phyloP scores from a whole-genome alignment of 2,329 filamentous ascomycete genomes.

The Sclerotinia trifoliorum region DNA sequence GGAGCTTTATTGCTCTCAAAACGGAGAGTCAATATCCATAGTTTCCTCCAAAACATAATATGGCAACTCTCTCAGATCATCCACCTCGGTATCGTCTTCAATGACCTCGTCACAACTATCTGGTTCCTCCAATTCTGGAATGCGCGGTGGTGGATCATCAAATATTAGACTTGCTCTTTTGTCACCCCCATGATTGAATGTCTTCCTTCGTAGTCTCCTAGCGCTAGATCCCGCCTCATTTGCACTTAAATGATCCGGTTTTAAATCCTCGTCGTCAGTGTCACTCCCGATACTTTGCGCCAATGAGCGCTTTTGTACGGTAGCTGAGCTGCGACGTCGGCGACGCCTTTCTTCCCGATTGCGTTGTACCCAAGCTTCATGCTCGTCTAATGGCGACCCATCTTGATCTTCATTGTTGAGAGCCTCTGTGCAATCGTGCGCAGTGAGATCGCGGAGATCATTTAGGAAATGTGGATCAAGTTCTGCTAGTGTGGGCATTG shows the following conservation, averaged over 20 bases:
- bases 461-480: constrained; percentile 30
- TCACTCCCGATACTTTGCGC: constrained; percentile 40
- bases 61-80: constrained; percentile 32
- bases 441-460: constrained; percentile 30
- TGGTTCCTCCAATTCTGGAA: constrained; percentile 40
- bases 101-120: constrained; percentile 39
- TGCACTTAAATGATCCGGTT: constrained; percentile 35
- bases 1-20: constrained; percentile 16
- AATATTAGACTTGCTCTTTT: constrained; percentile 39
- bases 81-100: constrained; percentile 31
- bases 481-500: constrained; percentile 26
- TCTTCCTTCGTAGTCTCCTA: constrained; percentile 38
- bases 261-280: constrained; percentile 40
- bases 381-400: constrained; percentile 28
- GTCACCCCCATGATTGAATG: constrained; percentile 24
- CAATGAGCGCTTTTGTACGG: constrained; percentile 38
- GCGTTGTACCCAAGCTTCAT: constrained; percentile 34
- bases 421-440: constrained; percentile 24
- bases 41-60: constrained; percentile 34
- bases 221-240: constrained; percentile 39
- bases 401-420: constrained; percentile 12
- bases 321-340: constrained; percentile 36
- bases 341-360: constrained; percentile 33
- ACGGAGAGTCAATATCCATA: constrained; percentile 37
- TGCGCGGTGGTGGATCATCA: constrained; percentile 40